A percentile compares a stretch with the other conserved stretches of the same genome.
Conservation (phyloP, 805 yeast species). For the Jamesozyma spencerorum region DNA sequence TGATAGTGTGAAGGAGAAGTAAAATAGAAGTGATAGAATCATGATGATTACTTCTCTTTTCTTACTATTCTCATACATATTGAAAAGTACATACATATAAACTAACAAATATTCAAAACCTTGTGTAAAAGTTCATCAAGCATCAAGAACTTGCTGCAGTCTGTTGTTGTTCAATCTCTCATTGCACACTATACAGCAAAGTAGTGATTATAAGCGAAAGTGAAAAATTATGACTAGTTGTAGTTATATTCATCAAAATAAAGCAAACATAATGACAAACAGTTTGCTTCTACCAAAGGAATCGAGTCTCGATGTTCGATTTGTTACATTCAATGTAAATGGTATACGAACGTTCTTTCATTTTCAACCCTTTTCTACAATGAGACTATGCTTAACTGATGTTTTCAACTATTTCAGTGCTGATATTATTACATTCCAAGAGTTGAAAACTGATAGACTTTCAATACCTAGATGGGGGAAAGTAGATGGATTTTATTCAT, state of each 20-base stretch:
- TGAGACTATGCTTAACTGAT: constrained; percentile 24
- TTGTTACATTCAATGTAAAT: constrained; percentile 72
- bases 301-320: constrained; percentile 1
- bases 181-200: too few species aligned
- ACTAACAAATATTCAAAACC: too few species aligned
- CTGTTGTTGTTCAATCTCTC: too few species aligned
- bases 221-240: too few species aligned
- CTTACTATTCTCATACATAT: too few species aligned
- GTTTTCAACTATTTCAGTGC: constrained; percentile 50
- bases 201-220: too few species aligned
- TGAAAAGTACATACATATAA: too few species aligned
- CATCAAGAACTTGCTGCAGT: too few species aligned
- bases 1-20: constrained; percentile 10
- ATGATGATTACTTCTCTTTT: too few species aligned
- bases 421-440: constrained; percentile 82
- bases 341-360: constrained; percentile 73
- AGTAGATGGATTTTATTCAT: constrained; percentile 50
- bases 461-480: constrained; percentile 40
- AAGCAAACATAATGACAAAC: not conserved
- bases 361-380: constrained; percentile 73
- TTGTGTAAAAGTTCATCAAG: too few species aligned
- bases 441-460: constrained; percentile 54
- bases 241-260: too few species aligned
- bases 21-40: too few species aligned
- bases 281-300: not conserved